Percentiles rank a stretch among this genome's conserved stretches.
These are phyloP conservation scores for Ogataea angusta DNA, from an alignment of 805 yeast species.

Conservation along the genomic window DNA sequence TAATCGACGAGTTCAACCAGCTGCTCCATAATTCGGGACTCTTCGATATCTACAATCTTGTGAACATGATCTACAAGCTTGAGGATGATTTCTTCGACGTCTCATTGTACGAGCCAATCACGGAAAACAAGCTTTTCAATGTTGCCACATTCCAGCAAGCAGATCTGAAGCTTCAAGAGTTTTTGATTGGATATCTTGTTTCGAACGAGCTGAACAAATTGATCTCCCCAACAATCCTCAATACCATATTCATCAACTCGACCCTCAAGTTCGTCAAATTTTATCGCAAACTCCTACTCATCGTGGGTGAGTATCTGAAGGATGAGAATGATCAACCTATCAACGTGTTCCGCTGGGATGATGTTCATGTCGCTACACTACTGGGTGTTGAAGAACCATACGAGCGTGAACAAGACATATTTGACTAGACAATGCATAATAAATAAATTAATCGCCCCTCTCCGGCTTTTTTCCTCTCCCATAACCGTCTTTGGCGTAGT, in stretches of 20 bases:
- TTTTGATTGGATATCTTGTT: constrained; percentile 58
- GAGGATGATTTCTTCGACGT: constrained; percentile 57
- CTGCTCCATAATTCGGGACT: constrained; percentile 53
- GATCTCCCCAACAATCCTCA: constrained; percentile 61
- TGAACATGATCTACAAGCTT: constrained; percentile 70
- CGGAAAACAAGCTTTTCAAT: constrained; percentile 57
- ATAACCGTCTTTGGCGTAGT: constrained; percentile 84
- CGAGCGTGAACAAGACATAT: constrained; percentile 15
- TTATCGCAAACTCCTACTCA: constrained; percentile 38
- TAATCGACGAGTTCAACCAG: constrained; percentile 42
- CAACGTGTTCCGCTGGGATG: constrained; percentile 50
- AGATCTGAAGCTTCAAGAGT: constrained; percentile 44
- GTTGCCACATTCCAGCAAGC: constrained; percentile 41
- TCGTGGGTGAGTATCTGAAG: constrained; percentile 37
- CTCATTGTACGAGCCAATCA: constrained; percentile 60
- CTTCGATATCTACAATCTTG: constrained; percentile 56
- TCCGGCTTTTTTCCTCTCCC: constrained; percentile 79
- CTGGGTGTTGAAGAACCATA: constrained; percentile 59
- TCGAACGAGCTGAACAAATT: constrained; percentile 55
- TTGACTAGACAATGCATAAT: constrained; percentile 10
- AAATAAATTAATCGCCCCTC: constrained; percentile 3
- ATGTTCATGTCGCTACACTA: constrained; percentile 59
- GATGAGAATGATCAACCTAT: constrained; percentile 24
- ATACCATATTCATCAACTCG: constrained; percentile 50
- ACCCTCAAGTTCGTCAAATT: constrained; percentile 48